These are phyloP conservation scores for Apiospora hydei DNA, from an alignment of 2,329 filamentous ascomycete species.

Conservation along the genomic window DNA sequence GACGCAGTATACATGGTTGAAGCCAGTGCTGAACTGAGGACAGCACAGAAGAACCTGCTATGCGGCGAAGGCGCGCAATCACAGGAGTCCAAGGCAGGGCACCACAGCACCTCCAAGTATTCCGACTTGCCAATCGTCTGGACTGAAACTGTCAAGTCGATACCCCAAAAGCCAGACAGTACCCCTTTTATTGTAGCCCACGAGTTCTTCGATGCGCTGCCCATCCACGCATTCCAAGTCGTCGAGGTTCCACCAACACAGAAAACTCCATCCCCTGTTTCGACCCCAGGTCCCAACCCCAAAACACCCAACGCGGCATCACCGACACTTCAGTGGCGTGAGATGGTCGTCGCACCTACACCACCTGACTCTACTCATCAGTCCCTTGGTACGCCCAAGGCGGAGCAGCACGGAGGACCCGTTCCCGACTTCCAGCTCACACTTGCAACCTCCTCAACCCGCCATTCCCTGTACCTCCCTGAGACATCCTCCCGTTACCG, in stretches of 20 bases:
- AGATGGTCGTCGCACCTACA: slow-evolving; percentile 78
- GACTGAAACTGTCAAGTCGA: slow-evolving; percentile 87
- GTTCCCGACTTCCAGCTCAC: slow-evolving; percentile 88
- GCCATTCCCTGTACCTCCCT: slow-evolving; percentile 85
- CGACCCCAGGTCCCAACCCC: slow-evolving; percentile 46
- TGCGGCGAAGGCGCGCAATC: slow-evolving; percentile 75
- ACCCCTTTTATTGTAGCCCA: slow-evolving; percentile 95
- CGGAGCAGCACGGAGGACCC: slow-evolving; percentile 55
- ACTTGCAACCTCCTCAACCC: slow-evolving; percentile 76
- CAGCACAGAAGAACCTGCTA: slow-evolving; percentile 80
- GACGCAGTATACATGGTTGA: slow-evolving; percentile 94
- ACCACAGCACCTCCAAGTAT: slow-evolving; percentile 79
- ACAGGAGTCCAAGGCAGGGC: slow-evolving; percentile 75
- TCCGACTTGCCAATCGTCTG: slow-evolving; percentile 79
- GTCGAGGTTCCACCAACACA: slow-evolving; percentile 58
- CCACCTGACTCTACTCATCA: slow-evolving; percentile 61
- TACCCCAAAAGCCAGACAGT: slow-evolving; percentile 73
- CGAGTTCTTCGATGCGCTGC: slow-evolving; percentile 97
- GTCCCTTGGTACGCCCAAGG: slow-evolving; percentile 61
- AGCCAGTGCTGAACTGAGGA: slow-evolving; percentile 81
- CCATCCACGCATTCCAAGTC: slow-evolving; percentile 93
- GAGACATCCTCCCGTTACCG: slow-evolving; percentile 82
- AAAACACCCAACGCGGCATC: slow-evolving; percentile 52
- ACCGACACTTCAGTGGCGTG: slow-evolving; percentile 72
- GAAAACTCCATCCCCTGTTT: slow-evolving; percentile 48